These are phyloP conservation scores for Adansonia rubrostipa DNA, from an alignment of 441 rosid genomes.

Conservation along the genomic window DNA sequence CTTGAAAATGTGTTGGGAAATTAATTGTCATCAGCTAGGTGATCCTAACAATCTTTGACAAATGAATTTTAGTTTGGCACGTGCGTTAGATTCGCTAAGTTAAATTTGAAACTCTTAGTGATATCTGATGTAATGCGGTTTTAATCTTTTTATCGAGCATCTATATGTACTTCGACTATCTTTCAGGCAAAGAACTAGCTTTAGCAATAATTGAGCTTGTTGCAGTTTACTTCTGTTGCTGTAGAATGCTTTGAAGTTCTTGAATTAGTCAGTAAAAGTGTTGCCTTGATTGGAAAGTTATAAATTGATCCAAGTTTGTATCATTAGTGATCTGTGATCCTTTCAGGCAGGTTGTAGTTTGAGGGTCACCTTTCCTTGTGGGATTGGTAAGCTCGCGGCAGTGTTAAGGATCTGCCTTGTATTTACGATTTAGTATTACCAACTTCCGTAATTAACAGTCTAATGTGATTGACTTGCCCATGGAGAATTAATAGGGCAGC, in stretches of 20 bases:
- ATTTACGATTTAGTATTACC: not conserved
- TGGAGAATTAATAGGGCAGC: not conserved
- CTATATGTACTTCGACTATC: not conserved
- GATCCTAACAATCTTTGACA: conserved; percentile 30
- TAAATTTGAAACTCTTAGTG: conserved; percentile 14
- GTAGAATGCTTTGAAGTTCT: conserved; percentile 2
- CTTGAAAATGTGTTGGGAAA: conserved; percentile 27
- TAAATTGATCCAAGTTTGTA: not conserved
- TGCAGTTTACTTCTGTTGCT: not conserved
- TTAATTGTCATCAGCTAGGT: conserved; percentile 60
- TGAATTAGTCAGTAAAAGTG: not conserved
- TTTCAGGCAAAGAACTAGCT: not conserved
- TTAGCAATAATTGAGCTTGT: not conserved
- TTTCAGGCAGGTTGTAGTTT: not conserved
- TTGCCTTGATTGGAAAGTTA: not conserved
- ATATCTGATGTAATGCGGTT: not conserved
- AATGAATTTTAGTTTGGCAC: not conserved
- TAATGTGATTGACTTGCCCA: not conserved
- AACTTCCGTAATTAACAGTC: not conserved
- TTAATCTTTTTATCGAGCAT: not conserved
- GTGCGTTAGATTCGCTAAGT: not conserved
- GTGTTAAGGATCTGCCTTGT: not conserved
- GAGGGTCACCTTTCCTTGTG: not conserved
- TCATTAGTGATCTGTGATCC: not conserved
- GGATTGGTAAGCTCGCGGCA: not conserved